phyloP scores from a whole-genome alignment of 1,284 basidiomycete species.

The Ustilago vetiveriae region DNA sequence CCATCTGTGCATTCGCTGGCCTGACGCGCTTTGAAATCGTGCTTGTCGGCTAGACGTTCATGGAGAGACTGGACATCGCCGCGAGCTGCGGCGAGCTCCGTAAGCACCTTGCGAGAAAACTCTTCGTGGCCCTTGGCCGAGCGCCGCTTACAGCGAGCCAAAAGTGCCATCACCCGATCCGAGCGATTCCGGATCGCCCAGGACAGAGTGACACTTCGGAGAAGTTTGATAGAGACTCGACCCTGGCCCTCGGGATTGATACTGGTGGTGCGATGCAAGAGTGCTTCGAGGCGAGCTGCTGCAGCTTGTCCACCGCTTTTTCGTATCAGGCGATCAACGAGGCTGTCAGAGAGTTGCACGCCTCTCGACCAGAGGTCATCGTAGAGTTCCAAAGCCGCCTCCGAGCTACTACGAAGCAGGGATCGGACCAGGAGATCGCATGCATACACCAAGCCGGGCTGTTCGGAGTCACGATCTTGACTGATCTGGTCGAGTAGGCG shows the following conservation, averaged over 20 bases:
- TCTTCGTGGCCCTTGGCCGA: neutral
- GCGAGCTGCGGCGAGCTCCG: constrained; percentile 20
- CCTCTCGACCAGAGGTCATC: constrained; percentile 36
- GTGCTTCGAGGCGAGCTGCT: constrained; percentile 15
- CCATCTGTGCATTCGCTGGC: constrained; percentile 2
- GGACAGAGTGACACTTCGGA: constrained; percentile 11
- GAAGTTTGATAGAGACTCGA: neutral
- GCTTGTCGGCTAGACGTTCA: constrained; percentile 7
- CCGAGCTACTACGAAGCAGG: constrained; percentile 3
- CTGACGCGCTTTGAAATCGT: constrained; percentile 26
- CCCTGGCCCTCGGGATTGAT: neutral
- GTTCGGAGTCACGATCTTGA: constrained; percentile 11
- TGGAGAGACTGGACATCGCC: constrained; percentile 33
- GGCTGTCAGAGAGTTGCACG: constrained; percentile 5
- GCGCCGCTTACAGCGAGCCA: constrained; percentile 11
- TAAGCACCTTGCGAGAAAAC: constrained; percentile 1
- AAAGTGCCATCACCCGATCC: constrained; percentile 6
- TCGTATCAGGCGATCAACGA: constrained; percentile 8
- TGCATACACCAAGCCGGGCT: constrained; percentile 11
- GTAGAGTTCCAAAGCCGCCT: constrained; percentile 24
- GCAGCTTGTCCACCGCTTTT: constrained; percentile 6
- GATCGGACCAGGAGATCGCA: constrained; percentile 30
- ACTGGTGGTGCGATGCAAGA: constrained; percentile 17
- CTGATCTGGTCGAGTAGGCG: constrained; percentile 9
- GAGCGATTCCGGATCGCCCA: constrained; percentile 33